Evolutionary conservation across 2,329 filamentous ascomycete genomes (phyloP), one percentile per base, ranked within the genome.

Genomic region (Endoconidiophora polonica): DNA sequence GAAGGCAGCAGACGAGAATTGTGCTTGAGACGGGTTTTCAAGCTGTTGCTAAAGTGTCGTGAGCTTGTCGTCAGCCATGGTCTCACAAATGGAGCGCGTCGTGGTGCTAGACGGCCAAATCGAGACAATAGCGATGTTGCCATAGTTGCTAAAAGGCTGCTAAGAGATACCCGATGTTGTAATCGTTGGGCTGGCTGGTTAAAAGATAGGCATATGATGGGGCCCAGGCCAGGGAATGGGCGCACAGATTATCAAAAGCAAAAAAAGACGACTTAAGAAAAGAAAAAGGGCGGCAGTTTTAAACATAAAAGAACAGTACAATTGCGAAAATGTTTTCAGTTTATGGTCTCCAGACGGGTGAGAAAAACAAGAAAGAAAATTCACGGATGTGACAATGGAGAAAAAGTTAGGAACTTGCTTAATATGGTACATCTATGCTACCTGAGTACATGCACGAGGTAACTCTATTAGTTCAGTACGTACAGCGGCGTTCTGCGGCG

Each of bases 101-200:
- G 47, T 16, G 51, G 48, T 16, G 46, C 43, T 18, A 43, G 47
- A 20, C 40, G 44, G 42, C 45, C 50, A 26, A 50, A 53, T 49
- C 47, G 51, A 47, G 51, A 53, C 43, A 53, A 46, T n/a, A 49
- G 24, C 44, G 51, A 53, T 53, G 51, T 53, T 53, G 51, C 47
- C 51, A 53, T 53, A 45, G 51, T 47, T 53, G 24, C 42, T 29
- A 37, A 44, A 44, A 48, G 36, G 37, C 29, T 41, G 40, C 37
- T 52, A 40, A 22, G 41, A 43, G 51, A 53, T 49, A 53, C 43
- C 24, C 38, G 46, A 53, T 49, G 46, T 53, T 45, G 46, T 48
- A 42, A 49, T 53, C 22, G 45, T 33, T 44, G 42, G 29, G 5
- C 6, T 9, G 9, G n/a, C 12, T 37, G 44, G 33, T 23, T 44